Conservation (phyloP, 225 moss, liverwort and hornwort genomes). For the Polytrichum formosum region DNA sequence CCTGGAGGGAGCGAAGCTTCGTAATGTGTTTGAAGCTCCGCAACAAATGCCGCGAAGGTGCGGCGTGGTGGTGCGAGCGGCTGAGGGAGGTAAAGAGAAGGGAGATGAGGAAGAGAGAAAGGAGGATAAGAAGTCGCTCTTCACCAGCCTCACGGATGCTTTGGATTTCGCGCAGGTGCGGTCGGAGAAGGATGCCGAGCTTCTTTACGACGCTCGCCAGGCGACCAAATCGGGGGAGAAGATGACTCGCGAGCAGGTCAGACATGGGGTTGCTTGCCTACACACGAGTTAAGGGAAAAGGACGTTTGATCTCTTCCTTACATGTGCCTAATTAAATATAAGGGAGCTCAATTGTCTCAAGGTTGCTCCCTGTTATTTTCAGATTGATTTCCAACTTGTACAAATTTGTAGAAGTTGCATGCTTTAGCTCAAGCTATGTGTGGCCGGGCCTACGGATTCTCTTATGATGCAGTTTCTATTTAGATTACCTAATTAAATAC, state of each 20-base stretch:
- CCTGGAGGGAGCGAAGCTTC: constrained; percentile 20
- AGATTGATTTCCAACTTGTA: too few species aligned
- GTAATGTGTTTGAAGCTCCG: background rate
- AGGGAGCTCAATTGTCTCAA: too few species aligned
- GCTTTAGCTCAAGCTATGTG: too few species aligned
- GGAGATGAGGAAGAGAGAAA: constrained; percentile 32
- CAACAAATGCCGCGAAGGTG: constrained; percentile 16
- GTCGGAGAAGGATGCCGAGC: constrained; percentile 82
- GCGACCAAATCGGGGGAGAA: constrained; percentile 66
- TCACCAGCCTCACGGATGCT: constrained; percentile 86
- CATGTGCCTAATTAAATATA: too few species aligned
- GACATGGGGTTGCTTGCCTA: background rate
- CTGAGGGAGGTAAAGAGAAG: constrained; percentile 15
- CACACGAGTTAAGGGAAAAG: too few species aligned
- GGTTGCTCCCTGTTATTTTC: too few species aligned
- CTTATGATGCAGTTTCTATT: too few species aligned
- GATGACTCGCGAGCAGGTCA: constrained; percentile 88
- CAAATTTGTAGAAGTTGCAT: too few species aligned
- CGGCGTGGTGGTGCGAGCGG: constrained; percentile 33
- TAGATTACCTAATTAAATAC: too few species aligned
- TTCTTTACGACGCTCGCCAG: constrained; percentile 66
- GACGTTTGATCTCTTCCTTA: too few species aligned
- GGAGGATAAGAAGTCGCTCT: constrained; percentile 63
- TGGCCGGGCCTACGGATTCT: too few species aligned
- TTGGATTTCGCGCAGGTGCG: constrained; percentile 69